A percentile compares a stretch with the other conserved stretches of the same genome.
phyloP scores from a whole-genome alignment of 2,329 filamentous ascomycete genomes.

The Alternaria angustiovoidea region DNA sequence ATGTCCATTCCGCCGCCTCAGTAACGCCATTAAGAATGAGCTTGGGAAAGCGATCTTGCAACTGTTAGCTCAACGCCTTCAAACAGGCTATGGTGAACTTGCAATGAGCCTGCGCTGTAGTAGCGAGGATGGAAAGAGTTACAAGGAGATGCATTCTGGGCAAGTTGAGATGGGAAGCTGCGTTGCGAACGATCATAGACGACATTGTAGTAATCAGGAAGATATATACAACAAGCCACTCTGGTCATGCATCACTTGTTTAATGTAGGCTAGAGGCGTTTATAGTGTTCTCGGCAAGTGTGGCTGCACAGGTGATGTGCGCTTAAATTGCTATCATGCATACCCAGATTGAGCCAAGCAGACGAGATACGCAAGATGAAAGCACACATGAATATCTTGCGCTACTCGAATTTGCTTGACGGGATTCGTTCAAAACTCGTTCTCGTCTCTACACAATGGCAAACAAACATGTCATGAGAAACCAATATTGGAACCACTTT shows the following conservation, averaged over 20 bases:
- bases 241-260: neutral
- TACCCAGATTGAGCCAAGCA: neutral
- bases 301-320: neutral
- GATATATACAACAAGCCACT: neutral
- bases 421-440: neutral
- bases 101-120: neutral
- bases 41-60: conserved; percentile 36
- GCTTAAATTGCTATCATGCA: neutral
- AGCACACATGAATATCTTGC: neutral
- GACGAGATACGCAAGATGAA: neutral
- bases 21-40: conserved; percentile 31
- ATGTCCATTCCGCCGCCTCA: conserved; percentile 55
- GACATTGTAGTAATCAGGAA: neutral
- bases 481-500: neutral
- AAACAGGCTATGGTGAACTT: neutral
- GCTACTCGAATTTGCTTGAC: neutral
- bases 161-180: neutral
- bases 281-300: neutral
- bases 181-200: neutral
- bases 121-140: neutral
- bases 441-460: neutral
- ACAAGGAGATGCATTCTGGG: neutral
- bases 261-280: neutral
- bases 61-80: neutral
- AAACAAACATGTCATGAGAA: neutral